These are phyloP conservation scores for Obelidium mucronatum DNA, from an alignment of 192 early-diverging fungal species.

Conservation along the genomic window DNA sequence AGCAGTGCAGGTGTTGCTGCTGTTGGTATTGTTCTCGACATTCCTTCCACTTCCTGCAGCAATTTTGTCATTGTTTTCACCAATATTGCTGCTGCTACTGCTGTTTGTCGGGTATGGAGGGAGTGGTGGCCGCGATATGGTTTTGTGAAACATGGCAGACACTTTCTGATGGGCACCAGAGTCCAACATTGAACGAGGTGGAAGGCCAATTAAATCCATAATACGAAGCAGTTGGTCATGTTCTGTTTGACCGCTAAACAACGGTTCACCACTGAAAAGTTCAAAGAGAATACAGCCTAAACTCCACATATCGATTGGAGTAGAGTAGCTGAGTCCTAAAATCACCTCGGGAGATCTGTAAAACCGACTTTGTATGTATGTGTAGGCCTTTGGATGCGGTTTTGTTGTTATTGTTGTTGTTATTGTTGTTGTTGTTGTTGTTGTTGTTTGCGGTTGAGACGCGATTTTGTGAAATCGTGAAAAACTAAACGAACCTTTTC, in stretches of 20 bases:
- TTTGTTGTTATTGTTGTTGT: too few species aligned
- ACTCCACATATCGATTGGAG: slow-evolving; percentile 57
- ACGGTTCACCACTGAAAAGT: slow-evolving; percentile 51
- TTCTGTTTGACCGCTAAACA: slow-evolving; percentile 52
- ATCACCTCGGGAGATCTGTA: slow-evolving; percentile 56
- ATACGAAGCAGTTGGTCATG: slow-evolving; percentile 48
- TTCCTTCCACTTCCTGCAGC: too few species aligned
- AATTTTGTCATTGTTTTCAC: too few species aligned
- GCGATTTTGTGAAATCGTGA: not conserved
- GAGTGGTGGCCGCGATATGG: not conserved
- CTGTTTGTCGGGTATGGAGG: not conserved
- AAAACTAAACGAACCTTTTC: slow-evolving; percentile 36
- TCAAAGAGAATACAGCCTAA: slow-evolving; percentile 55
- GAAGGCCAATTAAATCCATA: slow-evolving; percentile 37
- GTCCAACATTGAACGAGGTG: slow-evolving; percentile 11
- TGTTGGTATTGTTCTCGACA: too few species aligned
- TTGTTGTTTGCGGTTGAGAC: not conserved
- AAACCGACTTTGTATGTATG: slow-evolving; percentile 55
- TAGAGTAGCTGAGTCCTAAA: slow-evolving; percentile 45
- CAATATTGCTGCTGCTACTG: too few species aligned
- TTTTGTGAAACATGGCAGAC: not conserved
- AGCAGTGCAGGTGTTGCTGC: not conserved
- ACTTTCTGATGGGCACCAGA: slow-evolving; percentile 4
- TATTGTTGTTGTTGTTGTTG: too few species aligned
- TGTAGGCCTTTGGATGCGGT: slow-evolving; percentile 37